phyloP scores from a whole-genome alignment of 2,329 filamentous ascomycete genomes.

The Cercospora sp. region DNA sequence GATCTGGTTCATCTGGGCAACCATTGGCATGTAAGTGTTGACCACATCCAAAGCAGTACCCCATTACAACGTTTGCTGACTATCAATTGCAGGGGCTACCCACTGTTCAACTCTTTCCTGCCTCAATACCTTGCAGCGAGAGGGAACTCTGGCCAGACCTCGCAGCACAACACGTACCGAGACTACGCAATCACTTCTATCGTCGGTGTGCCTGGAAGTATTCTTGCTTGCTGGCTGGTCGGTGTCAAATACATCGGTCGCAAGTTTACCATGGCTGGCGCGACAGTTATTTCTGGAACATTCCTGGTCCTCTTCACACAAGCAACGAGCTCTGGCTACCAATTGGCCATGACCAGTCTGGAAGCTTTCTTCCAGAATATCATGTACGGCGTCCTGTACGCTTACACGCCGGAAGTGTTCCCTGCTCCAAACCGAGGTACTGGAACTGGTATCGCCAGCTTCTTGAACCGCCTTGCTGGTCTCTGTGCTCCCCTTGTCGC shows the following conservation, averaged over 20 bases:
- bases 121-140: constrained; percentile 73
- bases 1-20: constrained; percentile 78
- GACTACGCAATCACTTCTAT: constrained; percentile 81
- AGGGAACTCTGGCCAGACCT: constrained; percentile 44
- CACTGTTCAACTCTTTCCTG: constrained; percentile 87
- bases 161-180: constrained; percentile 59
- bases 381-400: constrained; percentile 70
- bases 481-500: constrained; percentile 69
- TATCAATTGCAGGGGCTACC: constrained; percentile 59
- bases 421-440: constrained; percentile 70
- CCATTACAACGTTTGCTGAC: not conserved
- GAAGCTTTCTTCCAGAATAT: constrained; percentile 71
- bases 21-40: constrained; percentile 63
- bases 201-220: constrained; percentile 72
- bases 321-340: constrained; percentile 56
- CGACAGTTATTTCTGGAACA: constrained; percentile 65
- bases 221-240: constrained; percentile 73
- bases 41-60: not conserved
- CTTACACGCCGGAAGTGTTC: constrained; percentile 76
- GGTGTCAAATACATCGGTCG: constrained; percentile 70
- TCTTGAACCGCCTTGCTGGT: constrained; percentile 67
- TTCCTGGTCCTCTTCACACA: constrained; percentile 68
- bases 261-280: constrained; percentile 68
- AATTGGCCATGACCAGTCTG: constrained; percentile 57
- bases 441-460: constrained; percentile 70